Evolutionary conservation across 2,329 filamentous ascomycete species (phyloP), one percentile per base, ranked within the genome.

Genomic region (Pseudocercospora fijiensis): DNA sequence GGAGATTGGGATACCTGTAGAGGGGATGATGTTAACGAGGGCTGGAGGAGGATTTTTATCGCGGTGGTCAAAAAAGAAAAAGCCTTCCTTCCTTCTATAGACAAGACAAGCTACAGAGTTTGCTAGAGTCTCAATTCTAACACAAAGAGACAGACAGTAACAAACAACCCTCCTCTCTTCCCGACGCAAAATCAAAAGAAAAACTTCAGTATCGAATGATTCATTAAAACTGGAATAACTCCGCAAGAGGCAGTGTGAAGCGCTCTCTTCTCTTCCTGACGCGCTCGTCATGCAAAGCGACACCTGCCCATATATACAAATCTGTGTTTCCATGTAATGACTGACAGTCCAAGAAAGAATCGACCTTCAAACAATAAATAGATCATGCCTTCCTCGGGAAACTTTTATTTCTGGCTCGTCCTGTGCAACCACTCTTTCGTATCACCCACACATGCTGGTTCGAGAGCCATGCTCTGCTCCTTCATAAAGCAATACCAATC

Each of bases 341-440:
- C 45, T 49, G 20, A 49, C 45, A 49, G 45, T 24, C 10, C 22
- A 24, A 49, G 22, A 24, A 20, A 49, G 45, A 49, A 49, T 49
- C 45, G 22, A 22, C 20, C 37, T n/a, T 41, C 37, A 37, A 37
- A 16, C 33, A 37, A 47, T n/a, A 9, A 49, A 49, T 49, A 49
- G 45, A 49, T 49, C 45, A 49, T 24, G 1, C 45, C 45, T 7
- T 26, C 20, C 45, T 13, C 4, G 24, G 18, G 22, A 49, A 20
- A 26, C 26, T 53, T 30, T 53, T 53, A 7, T 27, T 30, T 30
- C 51, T 53, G 51, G 26, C 22, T 18, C 45, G 45, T 53, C 27
- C 51, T 28, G 51, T 53, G 51, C 51, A 53, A 27, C 51, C 22
- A 53, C 51, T 26, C 45, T 26, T 24, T 53, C 51, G 26, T 30